phyloP scores from a whole-genome alignment of 257 asterid species.

The Echites panduratus region DNA sequence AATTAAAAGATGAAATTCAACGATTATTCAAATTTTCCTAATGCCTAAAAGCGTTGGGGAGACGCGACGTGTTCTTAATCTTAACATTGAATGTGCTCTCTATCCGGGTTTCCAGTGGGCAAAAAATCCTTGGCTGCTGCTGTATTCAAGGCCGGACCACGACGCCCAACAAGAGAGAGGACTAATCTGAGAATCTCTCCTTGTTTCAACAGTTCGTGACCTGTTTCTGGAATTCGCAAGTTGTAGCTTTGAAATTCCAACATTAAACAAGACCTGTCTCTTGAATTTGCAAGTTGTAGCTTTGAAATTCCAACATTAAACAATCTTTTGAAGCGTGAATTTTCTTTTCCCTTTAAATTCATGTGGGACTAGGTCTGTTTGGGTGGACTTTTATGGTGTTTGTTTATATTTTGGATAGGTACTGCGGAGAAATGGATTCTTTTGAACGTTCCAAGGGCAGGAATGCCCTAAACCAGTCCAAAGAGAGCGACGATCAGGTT shows the following conservation, averaged over 20 bases:
- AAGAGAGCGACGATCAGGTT: constrained; percentile 17
- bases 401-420: neutral
- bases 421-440: constrained; percentile 16
- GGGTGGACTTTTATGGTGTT: neutral
- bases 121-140: neutral
- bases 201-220: neutral
- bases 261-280: neutral
- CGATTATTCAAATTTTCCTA: too few relatives aligned
- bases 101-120: neutral
- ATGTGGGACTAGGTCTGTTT: neutral
- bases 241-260: neutral
- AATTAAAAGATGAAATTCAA: too few relatives aligned
- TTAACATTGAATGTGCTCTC: neutral
- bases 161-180: neutral
- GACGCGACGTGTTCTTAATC: too few relatives aligned
- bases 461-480: constrained; percentile 21
- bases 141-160: neutral
- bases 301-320: neutral
- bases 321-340: neutral
- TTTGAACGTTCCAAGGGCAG: constrained; percentile 9
- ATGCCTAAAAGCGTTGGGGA: too few relatives aligned
- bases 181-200: neutral
- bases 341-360: neutral
- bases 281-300: neutral
- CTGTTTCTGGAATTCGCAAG: neutral